phyloP scores from a whole-genome alignment of 257 asterid species.

The Jacaranda mimosifolia region DNA sequence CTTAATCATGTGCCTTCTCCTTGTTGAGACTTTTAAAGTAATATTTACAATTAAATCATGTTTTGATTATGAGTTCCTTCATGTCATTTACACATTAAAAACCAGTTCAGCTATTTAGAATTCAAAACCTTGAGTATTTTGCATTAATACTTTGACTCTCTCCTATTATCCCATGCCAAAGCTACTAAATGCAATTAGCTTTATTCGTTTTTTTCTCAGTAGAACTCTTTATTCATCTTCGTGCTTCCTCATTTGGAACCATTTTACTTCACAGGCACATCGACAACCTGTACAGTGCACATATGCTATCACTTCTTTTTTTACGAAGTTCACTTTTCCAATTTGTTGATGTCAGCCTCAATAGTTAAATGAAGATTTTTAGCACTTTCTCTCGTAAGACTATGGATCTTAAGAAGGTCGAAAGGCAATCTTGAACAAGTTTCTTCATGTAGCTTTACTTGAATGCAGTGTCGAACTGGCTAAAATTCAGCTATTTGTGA shows the following conservation, averaged over 20 bases:
- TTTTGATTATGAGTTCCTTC: no score
- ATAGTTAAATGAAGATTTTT: background rate
- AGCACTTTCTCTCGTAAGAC: background rate
- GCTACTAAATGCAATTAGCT: no score
- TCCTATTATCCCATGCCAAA: no score
- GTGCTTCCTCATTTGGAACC: background rate
- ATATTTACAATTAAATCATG: no score
- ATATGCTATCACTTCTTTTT: background rate
- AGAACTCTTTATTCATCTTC: slow-evolving; percentile 14
- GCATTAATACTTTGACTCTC: no score
- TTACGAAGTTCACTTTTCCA: background rate
- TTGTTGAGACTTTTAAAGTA: no score
- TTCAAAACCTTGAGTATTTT: no score
- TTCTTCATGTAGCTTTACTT: background rate
- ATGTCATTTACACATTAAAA: no score
- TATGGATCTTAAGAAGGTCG: background rate
- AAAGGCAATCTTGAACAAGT: background rate
- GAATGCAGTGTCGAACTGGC: background rate
- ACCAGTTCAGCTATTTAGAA: no score
- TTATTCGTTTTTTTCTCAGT: background rate
- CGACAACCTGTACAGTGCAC: no score
- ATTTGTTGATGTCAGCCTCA: background rate
- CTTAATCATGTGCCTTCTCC: no score
- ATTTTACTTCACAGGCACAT: background rate
- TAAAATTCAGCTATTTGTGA: background rate